phyloP scores from a whole-genome alignment of 2,329 filamentous ascomycete genomes.

The Harringtonia aguacate region DNA sequence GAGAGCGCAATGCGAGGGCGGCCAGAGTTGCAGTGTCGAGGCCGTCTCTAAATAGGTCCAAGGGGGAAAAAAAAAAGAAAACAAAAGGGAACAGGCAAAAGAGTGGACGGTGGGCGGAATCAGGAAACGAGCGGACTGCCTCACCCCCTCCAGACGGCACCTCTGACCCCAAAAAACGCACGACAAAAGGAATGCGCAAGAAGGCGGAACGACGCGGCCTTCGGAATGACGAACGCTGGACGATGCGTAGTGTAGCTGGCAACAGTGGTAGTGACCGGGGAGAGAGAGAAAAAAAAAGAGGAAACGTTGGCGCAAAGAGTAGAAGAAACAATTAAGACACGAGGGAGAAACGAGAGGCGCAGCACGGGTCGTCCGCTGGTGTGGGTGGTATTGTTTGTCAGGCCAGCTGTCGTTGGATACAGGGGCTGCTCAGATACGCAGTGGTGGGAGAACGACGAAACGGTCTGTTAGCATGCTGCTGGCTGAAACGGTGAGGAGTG shows the following conservation, averaged over 20 bases:
- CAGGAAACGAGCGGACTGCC: background rate
- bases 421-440: background rate
- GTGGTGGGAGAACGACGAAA: background rate
- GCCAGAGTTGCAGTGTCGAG: too few relatives aligned
- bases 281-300: background rate
- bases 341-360: slow-evolving; percentile 1
- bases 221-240: background rate
- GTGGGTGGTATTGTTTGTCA: slow-evolving; percentile 1
- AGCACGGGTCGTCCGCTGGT: background rate
- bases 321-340: too few relatives aligned
- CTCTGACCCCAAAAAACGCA: background rate
- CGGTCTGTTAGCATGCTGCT: background rate
- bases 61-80: background rate
- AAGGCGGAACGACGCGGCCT: background rate
- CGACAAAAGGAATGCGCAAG: background rate
- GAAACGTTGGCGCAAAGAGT: background rate
- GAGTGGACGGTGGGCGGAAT: too few relatives aligned
- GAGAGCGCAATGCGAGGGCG: too few relatives aligned
- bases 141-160: background rate
- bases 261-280: background rate
- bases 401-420: background rate
- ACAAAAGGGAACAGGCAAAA: background rate
- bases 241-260: too few relatives aligned
- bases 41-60: too few relatives aligned
- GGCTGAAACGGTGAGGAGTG: background rate